A percentile compares a stretch with the other conserved stretches of the same genome.
Evolutionary conservation across 257 asterid genomes (phyloP).

Genomic region (Vinca minor): DNA sequence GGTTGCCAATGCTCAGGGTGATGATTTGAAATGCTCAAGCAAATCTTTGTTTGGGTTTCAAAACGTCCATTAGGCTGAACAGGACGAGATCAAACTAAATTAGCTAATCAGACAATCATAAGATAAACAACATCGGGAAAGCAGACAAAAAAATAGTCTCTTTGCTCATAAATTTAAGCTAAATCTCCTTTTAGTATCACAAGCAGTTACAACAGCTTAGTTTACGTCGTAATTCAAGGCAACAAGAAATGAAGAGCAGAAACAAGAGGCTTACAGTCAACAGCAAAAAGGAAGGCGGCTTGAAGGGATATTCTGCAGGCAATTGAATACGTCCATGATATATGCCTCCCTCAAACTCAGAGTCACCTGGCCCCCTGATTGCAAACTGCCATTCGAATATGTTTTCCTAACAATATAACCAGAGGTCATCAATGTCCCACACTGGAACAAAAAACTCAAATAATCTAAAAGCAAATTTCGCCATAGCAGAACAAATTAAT

Average conservation of each 20-base stretch:
- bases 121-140: neutral
- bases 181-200: neutral
- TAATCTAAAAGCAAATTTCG: neutral
- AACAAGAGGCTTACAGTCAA: constrained; percentile 44
- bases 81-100: constrained; percentile 11
- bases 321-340: constrained; percentile 87
- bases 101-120: neutral
- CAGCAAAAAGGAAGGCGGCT: constrained; percentile 87
- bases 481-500: neutral
- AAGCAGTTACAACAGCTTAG: neutral
- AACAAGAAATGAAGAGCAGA: neutral
- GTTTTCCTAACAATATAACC: constrained; percentile 45
- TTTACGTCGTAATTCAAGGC: neutral
- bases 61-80: constrained; percentile 91
- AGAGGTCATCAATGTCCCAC: neutral
- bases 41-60: constrained; percentile 91
- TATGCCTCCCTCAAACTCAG: constrained; percentile 83
- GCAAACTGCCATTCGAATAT: constrained; percentile 93
- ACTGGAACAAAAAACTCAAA: neutral
- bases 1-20: constrained; percentile 99
- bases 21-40: constrained; percentile 95
- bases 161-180: neutral
- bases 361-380: constrained; percentile 67
- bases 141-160: neutral
- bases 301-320: constrained; percentile 80